Base-by-base conservation (phyloP, 768 basidiomycete species). In the Tremella yokohamensis region DNA sequence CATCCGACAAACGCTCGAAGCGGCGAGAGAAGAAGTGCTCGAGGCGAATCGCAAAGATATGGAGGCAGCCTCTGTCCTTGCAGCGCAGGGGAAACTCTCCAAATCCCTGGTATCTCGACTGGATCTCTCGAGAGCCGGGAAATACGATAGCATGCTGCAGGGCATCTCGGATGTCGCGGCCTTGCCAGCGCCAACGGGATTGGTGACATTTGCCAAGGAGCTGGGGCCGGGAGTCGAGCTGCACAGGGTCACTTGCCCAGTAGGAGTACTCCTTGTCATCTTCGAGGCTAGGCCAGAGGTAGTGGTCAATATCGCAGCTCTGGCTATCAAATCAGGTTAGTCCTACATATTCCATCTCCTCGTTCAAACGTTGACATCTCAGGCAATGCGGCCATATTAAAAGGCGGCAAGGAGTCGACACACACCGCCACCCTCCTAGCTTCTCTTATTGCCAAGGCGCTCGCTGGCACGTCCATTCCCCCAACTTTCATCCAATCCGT, bases 281-380 rank as follows among this genome's bases (percentile, higher is more conserved):
- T 99, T 99, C 67, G 96, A 98, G 76, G 89, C 94, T 2, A 83
- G 94, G 25, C 96, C 96, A 0, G 96, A 99, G 75, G 94, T 99
- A 12, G 90, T 98, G 22, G 89, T 97, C 40, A 98, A 98, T 74
- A 97, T 99, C 62, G 90, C 96, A 4, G 84, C 92, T 0, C 79
- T 98, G 70, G 94, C 96, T 1, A 89, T 99, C 73, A 99, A 97
- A 77, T 96, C 92, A 26, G 94, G 94, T 90, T 60, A 58, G 84
- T 70, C 18, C 89, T 88, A 59, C 54, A 83, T 67, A n/a, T 42
- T n/a, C 4, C 22, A 13, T 2, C 20, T 25, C 8, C 38, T 9
- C 8, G 20, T 24, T 22, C 42, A 18, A 40, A 3, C 9, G 51
- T 52, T 56, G 48, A 60, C 37, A 26, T 44, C n/a, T 47, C 64